Base-by-base conservation (phyloP, 371 early-diverging fungal species). In the Mortierella sp. region DNA sequence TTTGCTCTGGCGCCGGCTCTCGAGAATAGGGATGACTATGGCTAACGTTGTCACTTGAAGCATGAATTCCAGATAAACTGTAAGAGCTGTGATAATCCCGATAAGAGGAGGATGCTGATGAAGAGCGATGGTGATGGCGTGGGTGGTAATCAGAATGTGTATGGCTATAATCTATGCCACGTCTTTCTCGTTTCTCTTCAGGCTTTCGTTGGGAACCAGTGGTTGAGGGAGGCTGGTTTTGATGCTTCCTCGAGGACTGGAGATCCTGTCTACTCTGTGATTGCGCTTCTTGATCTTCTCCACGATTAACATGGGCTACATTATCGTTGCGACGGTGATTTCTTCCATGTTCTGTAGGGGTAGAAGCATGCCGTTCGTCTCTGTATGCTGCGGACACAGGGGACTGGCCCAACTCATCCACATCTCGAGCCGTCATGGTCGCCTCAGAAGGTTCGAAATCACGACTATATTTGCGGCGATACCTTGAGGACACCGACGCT, bases 181-280 rank as follows among this genome's bases (percentile, higher is more conserved):
- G 26, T 37, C 54, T 37, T 22, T 32, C 32, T 23, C 51, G 51
- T 10, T 23, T 54, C 40, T 56, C 54, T 8, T 55, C 54, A 31
- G 43, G 34, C 66, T 56, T 42, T 55, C 34, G 65, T 17, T 55
- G 65, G 23, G 56, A 37, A 49, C 53, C 53, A 55, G 40, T 10
- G 17, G 54, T 6, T 23, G 34, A 37, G 10, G 54, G 17, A 6
- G 32, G 37, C 23, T 42, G 45, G 31, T 53, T 42, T 10, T 49
- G 28, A n/a, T 70, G 49, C 59, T 58, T 58, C 42, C 34, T 58
- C 15, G 47, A 59, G 37, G 53, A 43, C 23, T 40, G 42, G 12
- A 64, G 49, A 51, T 66, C 66, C 61, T 66, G 32, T 45, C 51
- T 29, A 49, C 61, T 72, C 64, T 61, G 59, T 9, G 61, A 26